These are phyloP conservation scores for Durio zibethinus DNA, from an alignment of 345 rosid species.

Conservation along the genomic window DNA sequence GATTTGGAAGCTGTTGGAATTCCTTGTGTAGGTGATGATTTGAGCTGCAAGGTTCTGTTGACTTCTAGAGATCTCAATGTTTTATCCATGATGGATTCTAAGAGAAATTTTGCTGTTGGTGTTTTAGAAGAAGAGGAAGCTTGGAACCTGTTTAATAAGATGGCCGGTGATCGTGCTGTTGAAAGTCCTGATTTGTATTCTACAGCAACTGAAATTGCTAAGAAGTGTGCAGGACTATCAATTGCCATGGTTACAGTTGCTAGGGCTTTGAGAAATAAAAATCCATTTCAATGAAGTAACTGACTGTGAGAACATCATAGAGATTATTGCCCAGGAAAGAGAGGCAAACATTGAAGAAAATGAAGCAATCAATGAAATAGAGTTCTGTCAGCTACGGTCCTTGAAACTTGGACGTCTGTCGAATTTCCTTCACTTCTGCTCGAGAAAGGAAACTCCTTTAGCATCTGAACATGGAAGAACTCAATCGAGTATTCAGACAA, in stretches of 20 bases:
- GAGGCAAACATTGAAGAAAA: neutral
- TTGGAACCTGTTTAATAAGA: neutral
- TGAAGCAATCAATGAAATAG: neutral
- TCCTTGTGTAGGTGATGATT: neutral
- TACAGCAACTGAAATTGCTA: neutral
- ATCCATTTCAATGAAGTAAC: constrained; percentile 1
- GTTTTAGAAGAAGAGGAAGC: neutral
- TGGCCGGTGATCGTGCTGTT: neutral
- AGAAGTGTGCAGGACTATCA: neutral
- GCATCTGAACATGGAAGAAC: neutral
- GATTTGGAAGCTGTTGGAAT: neutral
- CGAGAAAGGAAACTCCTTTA: neutral
- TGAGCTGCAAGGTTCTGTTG: neutral
- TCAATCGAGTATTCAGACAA: neutral
- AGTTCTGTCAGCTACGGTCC: neutral
- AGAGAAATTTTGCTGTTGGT: neutral
- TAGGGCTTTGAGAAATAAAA: neutral
- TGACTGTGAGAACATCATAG: constrained; percentile 10
- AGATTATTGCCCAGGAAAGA: constrained; percentile 11
- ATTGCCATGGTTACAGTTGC: neutral
- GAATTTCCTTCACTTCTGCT: neutral
- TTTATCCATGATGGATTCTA: neutral
- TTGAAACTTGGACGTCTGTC: neutral
- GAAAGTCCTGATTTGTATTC: neutral
- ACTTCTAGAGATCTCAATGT: neutral